These are phyloP conservation scores for Capronia coronata DNA, from an alignment of 2,329 filamentous ascomycete genomes.

Conservation along the genomic window DNA sequence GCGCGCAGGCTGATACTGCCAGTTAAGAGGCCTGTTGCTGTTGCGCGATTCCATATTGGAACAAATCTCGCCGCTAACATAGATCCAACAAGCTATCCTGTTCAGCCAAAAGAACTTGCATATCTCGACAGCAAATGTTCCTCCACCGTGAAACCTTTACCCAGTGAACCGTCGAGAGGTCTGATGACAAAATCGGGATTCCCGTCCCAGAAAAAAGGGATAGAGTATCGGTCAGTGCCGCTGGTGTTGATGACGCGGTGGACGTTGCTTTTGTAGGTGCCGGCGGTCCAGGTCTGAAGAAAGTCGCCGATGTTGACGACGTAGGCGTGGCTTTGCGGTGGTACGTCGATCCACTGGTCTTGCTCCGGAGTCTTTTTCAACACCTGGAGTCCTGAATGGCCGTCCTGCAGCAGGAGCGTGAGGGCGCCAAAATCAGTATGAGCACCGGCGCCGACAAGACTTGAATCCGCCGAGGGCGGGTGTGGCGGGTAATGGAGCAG, in stretches of 20 bases:
- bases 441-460: slow-evolving; percentile 30
- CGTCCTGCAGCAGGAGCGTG: slow-evolving; percentile 51
- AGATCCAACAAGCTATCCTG: no score
- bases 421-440: slow-evolving; percentile 51
- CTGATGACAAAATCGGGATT: slow-evolving; percentile 41
- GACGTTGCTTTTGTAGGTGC: slow-evolving; percentile 48
- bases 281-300: slow-evolving; percentile 41
- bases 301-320: slow-evolving; percentile 39
- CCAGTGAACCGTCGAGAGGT: slow-evolving; percentile 19
- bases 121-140: slow-evolving; percentile 21
- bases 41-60: no score
- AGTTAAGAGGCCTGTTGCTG: no score
- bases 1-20: no score
- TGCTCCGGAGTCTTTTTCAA: slow-evolving; percentile 42
- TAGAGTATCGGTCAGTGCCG: slow-evolving; percentile 47
- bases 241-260: slow-evolving; percentile 53
- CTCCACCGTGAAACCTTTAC: no score
- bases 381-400: slow-evolving; percentile 48
- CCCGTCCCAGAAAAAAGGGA: slow-evolving; percentile 54
- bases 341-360: slow-evolving; percentile 42
- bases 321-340: slow-evolving; percentile 42
- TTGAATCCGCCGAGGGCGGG: slow-evolving; percentile 15
- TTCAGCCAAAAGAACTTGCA: slow-evolving; percentile 23
- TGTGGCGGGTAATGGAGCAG: slow-evolving; percentile 33
- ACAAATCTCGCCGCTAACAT: no score